Percentiles rank a stretch among this genome's conserved stretches.
Evolutionary conservation across 345 rosid genomes (phyloP).

Genomic region (Crucihimalaya himalaica): DNA sequence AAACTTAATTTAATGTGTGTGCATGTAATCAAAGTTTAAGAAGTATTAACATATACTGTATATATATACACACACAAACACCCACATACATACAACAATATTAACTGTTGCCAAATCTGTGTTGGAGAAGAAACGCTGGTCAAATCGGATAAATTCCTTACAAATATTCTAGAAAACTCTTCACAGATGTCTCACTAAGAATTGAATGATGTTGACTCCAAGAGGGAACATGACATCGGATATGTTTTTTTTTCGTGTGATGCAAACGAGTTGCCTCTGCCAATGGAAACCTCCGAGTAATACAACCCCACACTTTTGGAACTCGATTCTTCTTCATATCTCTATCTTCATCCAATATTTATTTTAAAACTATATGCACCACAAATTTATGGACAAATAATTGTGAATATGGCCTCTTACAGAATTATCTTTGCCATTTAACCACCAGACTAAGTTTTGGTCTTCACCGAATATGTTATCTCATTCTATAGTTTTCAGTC

Average conservation of each 20-base stretch:
- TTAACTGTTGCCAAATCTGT: conserved; percentile 6
- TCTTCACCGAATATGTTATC: not conserved
- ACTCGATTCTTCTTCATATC: conserved; percentile 35
- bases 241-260: conserved; percentile 33
- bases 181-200: conserved; percentile 6
- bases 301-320: conserved; percentile 39
- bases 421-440: conserved; percentile 13
- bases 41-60: not conserved
- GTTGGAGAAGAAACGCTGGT: conserved; percentile 17
- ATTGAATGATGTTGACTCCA: conserved; percentile 26
- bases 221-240: conserved; percentile 24
- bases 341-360: conserved; percentile 16
- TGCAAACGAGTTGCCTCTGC: conserved; percentile 36
- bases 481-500: not conserved
- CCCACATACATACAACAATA: not conserved
- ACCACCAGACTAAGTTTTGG: not conserved
- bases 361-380: conserved; percentile 1
- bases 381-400: not conserved
- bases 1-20: not conserved
- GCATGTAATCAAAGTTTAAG: not conserved
- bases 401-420: conserved; percentile 9
- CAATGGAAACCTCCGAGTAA: conserved; percentile 33
- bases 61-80: not conserved
- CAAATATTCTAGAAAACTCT: conserved; percentile 5
- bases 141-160: conserved; percentile 11